Base-by-base conservation (phyloP, 2,329 filamentous ascomycete genomes). In the Phyllachora maydis region DNA sequence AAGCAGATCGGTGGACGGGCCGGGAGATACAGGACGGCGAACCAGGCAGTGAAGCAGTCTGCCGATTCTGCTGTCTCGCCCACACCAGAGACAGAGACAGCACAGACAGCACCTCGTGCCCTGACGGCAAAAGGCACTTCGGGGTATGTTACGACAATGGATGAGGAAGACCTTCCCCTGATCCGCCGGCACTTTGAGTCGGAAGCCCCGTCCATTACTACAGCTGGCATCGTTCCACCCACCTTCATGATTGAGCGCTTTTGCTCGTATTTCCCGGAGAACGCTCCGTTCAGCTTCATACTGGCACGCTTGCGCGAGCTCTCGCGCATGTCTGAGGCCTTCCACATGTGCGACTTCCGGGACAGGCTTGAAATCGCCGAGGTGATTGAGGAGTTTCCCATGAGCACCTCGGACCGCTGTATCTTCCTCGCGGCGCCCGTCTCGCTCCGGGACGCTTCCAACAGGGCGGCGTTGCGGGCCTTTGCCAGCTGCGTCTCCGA, bases 1-100 rank as follows among this genome's bases (percentile, higher is more conserved):
- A 93, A 92, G 46, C 88, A 98, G 42, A 98, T 98, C 38, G 88
- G 71, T 23, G 88, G 88, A 11, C 70, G 88, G 33, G 88, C 88
- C 8, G 88, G 88, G 14, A 72, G 88, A 21, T 98, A 72, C 46
- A 70, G 72, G 27, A 72, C 74, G 14, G 78, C 78, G 3, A 53
- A 59, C 14, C 59, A 75, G 38, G 16, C 16, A 6, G 16, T 9
- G 9, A 9, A 6, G 16, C 16, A 17, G 16, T 9, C 16, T 6
- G 18, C 14, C 11, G 26, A 19, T 4, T 18, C 19, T 3, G 11
- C 24, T 3, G 23, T 23, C 4, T n/a, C 18, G 14, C 20, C 11
- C 11, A n/a, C n/a, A n/a, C n/a, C n/a, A 18, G 7, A 11, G 25
- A 20, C 9, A 15, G 25, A 14, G 6, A 26, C 30, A 4, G 17